Conservation (phyloP, 306 rosid genomes). For the Trifolium subterraneum region DNA sequence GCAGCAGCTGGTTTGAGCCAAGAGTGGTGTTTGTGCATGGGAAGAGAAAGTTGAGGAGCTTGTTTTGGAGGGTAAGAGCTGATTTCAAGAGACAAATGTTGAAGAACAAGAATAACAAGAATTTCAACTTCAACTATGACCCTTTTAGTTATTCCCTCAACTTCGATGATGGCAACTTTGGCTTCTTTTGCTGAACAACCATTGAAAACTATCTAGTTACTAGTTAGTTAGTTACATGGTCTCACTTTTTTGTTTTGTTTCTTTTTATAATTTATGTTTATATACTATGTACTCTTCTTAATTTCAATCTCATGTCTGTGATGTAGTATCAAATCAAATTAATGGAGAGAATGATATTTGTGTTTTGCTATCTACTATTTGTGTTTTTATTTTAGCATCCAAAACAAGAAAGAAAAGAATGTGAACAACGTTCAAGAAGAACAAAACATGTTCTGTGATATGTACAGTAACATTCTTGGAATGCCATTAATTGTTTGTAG, state of each 20-base stretch:
- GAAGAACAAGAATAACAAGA: conserved; percentile 41
- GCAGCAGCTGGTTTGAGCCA: conserved; percentile 46
- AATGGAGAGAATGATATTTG: background rate
- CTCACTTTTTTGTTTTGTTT: background rate
- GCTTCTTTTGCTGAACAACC: conserved; percentile 48
- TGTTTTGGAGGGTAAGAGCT: conserved; percentile 62
- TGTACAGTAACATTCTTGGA: background rate
- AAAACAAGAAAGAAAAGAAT: no score
- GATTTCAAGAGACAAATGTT: conserved; percentile 47
- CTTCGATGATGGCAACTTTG: conserved; percentile 65
- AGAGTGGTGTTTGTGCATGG: conserved; percentile 43
- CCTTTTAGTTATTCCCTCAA: conserved; percentile 72
- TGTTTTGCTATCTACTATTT: background rate
- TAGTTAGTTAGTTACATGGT: background rate
- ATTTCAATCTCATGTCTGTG: background rate
- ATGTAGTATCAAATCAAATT: background rate
- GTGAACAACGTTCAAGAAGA: no score
- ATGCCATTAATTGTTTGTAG: background rate
- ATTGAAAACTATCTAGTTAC: no score
- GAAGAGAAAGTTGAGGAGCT: conserved; percentile 54
- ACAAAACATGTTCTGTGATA: background rate
- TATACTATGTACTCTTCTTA: background rate
- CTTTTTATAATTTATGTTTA: background rate
- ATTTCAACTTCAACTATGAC: conserved; percentile 64
- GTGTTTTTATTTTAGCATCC: background rate